These are phyloP conservation scores for Lentinula edodes DNA, from an alignment of 768 basidiomycete genomes.

Conservation along the genomic window DNA sequence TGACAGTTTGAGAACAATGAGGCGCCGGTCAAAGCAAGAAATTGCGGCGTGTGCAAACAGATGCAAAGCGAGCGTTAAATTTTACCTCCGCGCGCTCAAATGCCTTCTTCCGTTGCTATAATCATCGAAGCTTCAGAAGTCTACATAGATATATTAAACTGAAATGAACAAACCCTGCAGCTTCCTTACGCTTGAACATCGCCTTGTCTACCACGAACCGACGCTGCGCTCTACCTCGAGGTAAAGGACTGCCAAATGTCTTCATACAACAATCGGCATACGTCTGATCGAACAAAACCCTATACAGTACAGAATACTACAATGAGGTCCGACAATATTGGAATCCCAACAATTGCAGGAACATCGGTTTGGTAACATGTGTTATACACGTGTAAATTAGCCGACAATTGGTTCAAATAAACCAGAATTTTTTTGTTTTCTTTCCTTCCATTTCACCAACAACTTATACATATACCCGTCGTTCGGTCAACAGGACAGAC, in stretches of 20 bases:
- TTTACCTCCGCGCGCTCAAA: background rate
- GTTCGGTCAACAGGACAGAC: slow-evolving; percentile 5
- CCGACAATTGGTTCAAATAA: slow-evolving; percentile 2
- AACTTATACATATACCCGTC: slow-evolving; percentile 1
- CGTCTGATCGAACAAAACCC: slow-evolving; percentile 4
- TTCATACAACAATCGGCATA: background rate
- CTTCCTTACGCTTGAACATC: background rate
- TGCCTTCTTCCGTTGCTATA: background rate
- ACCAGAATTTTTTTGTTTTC: background rate
- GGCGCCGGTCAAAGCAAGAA: background rate
- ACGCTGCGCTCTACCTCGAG: background rate
- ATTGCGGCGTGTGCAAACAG: background rate
- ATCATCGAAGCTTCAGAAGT: too few relatives aligned
- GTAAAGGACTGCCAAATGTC: background rate
- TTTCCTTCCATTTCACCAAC: background rate
- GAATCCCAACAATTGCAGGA: background rate
- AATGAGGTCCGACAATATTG: background rate
- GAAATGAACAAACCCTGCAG: background rate
- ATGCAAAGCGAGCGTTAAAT: background rate
- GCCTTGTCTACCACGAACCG: background rate
- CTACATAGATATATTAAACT: too few relatives aligned
- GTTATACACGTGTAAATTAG: slow-evolving; percentile 10
- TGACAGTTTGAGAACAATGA: background rate
- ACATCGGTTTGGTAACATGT: slow-evolving; percentile 1
- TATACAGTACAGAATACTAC: background rate